Conservation (phyloP, 2,329 filamentous ascomycete genomes). For the Torrubiella hemipterigena region DNA sequence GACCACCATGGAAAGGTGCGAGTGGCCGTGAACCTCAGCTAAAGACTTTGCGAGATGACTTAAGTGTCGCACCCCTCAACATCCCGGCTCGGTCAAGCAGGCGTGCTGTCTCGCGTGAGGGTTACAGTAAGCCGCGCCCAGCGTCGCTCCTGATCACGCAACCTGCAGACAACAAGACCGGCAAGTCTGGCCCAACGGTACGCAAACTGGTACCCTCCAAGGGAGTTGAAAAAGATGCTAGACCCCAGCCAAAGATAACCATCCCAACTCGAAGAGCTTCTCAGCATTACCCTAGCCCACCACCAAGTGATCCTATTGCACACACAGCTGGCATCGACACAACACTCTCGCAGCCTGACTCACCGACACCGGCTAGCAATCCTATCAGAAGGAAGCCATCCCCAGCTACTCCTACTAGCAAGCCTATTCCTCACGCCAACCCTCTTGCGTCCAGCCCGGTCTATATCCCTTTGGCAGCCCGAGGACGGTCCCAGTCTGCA, state of each 20-base stretch:
- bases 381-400: constrained; percentile 35
- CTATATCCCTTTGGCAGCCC: constrained; percentile 8
- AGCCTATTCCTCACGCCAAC: constrained; percentile 16
- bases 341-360: constrained; percentile 11
- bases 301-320: constrained; percentile 13
- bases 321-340: constrained; percentile 1
- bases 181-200: constrained; percentile 1
- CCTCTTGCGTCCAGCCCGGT: constrained; percentile 21
- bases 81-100: constrained; percentile 40
- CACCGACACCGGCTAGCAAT: constrained; percentile 16
- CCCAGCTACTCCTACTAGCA: constrained; percentile 13
- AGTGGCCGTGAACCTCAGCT: constrained; percentile 57
- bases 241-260: constrained; percentile 7
- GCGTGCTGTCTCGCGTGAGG: no score
- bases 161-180: constrained; percentile 13
- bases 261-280: constrained; percentile 13
- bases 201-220: no score
- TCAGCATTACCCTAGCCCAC: constrained; percentile 16
- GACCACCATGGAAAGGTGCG: constrained; percentile 59
- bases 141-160: no score
- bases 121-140: no score
- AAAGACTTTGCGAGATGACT: constrained; percentile 50
- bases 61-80: constrained; percentile 40
- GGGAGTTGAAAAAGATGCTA: no score
- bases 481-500: no score